A percentile compares a stretch with the other conserved stretches of the same genome.
Evolutionary conservation across 495 filamentous ascomycete genomes (phyloP).

Genomic region (Bathelium albidoporum): DNA sequence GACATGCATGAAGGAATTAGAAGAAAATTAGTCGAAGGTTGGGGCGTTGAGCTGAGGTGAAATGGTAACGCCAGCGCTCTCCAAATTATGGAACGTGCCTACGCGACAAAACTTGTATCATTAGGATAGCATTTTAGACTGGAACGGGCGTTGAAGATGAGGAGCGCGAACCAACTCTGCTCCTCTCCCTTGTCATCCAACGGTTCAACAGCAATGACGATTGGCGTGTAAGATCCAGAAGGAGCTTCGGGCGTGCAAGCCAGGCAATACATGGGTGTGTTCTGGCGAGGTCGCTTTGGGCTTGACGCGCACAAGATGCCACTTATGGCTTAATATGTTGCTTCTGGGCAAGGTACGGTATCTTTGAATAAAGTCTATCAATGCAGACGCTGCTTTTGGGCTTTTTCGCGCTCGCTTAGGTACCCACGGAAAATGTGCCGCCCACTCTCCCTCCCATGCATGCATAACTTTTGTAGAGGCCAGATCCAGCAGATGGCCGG

Average conservation of each 20-base stretch:
- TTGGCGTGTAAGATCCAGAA: background rate
- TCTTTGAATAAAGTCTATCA: background rate
- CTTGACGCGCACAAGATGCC: background rate
- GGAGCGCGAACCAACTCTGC: too few relatives aligned
- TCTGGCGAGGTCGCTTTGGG: background rate
- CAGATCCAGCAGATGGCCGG: background rate
- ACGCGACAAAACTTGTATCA: background rate
- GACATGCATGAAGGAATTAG: slow-evolving; percentile 58
- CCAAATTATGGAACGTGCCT: background rate
- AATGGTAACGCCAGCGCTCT: background rate
- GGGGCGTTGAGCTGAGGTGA: slow-evolving; percentile 75
- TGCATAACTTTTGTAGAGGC: background rate
- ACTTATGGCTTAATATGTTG: background rate
- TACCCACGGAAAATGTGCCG: background rate
- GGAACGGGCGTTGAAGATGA: background rate
- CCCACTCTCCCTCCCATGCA: background rate
- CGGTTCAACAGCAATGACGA: background rate
- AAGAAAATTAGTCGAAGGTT: slow-evolving; percentile 47
- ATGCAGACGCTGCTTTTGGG: background rate
- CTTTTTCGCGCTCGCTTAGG: background rate
- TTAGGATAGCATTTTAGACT: background rate
- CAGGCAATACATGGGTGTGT: background rate
- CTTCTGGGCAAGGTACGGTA: background rate
- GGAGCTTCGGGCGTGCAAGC: background rate
- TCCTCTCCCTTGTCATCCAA: background rate